phyloP scores from a whole-genome alignment of 2,329 filamentous ascomycete species.

The Scedosporium dehoogii region DNA sequence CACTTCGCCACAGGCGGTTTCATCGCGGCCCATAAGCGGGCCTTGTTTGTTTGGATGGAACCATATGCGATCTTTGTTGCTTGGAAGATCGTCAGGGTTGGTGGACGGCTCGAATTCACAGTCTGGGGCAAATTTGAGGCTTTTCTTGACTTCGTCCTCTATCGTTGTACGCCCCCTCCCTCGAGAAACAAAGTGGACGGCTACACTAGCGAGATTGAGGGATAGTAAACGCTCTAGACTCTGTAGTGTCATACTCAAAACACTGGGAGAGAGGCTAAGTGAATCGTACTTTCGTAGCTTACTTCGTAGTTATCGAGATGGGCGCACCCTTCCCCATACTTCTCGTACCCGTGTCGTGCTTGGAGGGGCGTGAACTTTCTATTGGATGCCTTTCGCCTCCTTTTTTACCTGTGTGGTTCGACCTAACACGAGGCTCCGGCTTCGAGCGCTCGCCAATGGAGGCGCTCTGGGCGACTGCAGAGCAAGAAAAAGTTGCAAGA shows the following conservation, averaged over 20 bases:
- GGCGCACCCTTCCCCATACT: too few relatives aligned
- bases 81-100: neutral
- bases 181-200: too few relatives aligned
- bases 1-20: neutral
- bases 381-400: neutral
- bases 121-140: neutral
- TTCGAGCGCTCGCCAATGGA: neutral
- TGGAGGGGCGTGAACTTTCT: neutral
- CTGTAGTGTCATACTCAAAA: too few relatives aligned
- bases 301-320: too few relatives aligned
- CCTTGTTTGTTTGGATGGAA: neutral
- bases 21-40: neutral
- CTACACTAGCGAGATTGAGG: too few relatives aligned
- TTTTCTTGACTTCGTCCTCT: neutral
- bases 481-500: neutral
- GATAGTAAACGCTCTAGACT: too few relatives aligned
- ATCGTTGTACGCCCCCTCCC: neutral
- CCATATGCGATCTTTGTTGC: neutral
- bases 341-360: too few relatives aligned
- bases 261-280: too few relatives aligned
- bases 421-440: neutral
- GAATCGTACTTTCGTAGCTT: too few relatives aligned
- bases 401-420: neutral
- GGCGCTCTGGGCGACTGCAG: too few relatives aligned
- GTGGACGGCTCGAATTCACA: neutral